Conservation (phyloP, 352 stramenopile species). For the Phytophthora pluvialis region DNA sequence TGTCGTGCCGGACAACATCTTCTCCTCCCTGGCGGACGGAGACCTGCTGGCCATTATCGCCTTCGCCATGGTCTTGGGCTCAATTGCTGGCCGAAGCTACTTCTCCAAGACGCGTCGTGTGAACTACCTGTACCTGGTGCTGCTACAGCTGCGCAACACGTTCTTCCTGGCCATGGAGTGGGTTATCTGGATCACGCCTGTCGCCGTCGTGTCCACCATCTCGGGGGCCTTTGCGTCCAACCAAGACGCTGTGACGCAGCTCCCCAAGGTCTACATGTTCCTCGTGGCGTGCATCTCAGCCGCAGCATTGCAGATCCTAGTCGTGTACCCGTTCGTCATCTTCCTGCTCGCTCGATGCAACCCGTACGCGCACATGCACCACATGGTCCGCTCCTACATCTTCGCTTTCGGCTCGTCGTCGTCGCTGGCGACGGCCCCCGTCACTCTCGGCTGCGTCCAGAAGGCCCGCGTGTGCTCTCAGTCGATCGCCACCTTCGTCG, state of each 20-base stretch:
- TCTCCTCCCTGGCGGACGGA: slow-evolving; percentile 48
- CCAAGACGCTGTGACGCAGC: slow-evolving; percentile 42
- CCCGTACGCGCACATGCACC: slow-evolving; percentile 70
- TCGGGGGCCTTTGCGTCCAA: slow-evolving; percentile 64
- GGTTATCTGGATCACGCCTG: slow-evolving; percentile 70
- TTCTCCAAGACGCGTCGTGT: slow-evolving; percentile 62
- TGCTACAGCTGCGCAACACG: slow-evolving; percentile 74
- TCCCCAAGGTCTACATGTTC: slow-evolving; percentile 62
- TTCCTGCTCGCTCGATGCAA: slow-evolving; percentile 72
- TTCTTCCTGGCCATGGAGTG: slow-evolving; percentile 78
- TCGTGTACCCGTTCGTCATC: slow-evolving; percentile 68
- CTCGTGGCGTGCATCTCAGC: slow-evolving; percentile 50
- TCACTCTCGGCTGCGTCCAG: slow-evolving; percentile 69
- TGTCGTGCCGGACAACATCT: slow-evolving; percentile 75
- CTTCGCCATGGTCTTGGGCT: slow-evolving; percentile 73
- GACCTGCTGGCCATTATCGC: slow-evolving; percentile 70
- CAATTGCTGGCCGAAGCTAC: slow-evolving; percentile 59
- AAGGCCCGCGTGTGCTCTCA: slow-evolving; percentile 69
- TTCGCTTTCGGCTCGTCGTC: slow-evolving; percentile 75
- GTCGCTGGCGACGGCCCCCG: slow-evolving; percentile 67
- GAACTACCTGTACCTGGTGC: slow-evolving; percentile 74
- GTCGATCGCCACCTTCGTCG: slow-evolving; percentile 77
- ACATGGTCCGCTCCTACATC: slow-evolving; percentile 69
- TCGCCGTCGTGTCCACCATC: slow-evolving; percentile 73
- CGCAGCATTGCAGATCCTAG: slow-evolving; percentile 48